Conservation (phyloP, 2,329 filamentous ascomycete genomes). For the Purpureocillium takamizusanense region DNA sequence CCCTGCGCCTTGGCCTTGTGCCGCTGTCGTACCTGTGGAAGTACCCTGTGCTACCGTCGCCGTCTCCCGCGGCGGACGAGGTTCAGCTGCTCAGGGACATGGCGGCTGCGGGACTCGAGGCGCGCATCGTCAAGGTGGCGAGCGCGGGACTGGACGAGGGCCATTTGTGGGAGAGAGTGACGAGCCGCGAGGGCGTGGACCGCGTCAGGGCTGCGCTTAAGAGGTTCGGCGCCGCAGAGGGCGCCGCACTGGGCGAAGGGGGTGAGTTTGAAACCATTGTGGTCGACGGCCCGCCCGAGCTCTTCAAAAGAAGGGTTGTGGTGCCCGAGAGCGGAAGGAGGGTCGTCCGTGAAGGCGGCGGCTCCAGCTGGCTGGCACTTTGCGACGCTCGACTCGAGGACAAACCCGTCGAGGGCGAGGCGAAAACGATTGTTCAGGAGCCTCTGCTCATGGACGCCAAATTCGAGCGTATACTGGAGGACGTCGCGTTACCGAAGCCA, state of each 20-base stretch:
- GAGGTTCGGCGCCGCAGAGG: conserved; percentile 59
- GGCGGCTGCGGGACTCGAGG: conserved; percentile 66
- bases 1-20: conserved; percentile 69
- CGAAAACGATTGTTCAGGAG: conserved; percentile 31
- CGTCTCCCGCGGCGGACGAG: conserved; percentile 27
- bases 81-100: conserved; percentile 70
- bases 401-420: conserved; percentile 18
- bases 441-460: conserved; percentile 59
- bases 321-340: conserved; percentile 45
- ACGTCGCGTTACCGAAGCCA: conserved; percentile 10
- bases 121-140: conserved; percentile 91
- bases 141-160: conserved; percentile 77
- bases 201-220: conserved; percentile 45
- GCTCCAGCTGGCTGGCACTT: conserved; percentile 64
- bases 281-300: conserved; percentile 60
- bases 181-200: conserved; percentile 39
- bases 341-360: conserved; percentile 61
- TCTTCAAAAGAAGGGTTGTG: conserved; percentile 66
- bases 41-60: conserved; percentile 62
- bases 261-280: conserved; percentile 95
- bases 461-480: conserved; percentile 37
- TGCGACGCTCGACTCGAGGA: conserved; percentile 42
- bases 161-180: conserved; percentile 75
- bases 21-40: conserved; percentile 91
- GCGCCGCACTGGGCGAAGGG: conserved; percentile 79